Conservation (phyloP, 345 rosid species). For the Corchorus capsularis region DNA sequence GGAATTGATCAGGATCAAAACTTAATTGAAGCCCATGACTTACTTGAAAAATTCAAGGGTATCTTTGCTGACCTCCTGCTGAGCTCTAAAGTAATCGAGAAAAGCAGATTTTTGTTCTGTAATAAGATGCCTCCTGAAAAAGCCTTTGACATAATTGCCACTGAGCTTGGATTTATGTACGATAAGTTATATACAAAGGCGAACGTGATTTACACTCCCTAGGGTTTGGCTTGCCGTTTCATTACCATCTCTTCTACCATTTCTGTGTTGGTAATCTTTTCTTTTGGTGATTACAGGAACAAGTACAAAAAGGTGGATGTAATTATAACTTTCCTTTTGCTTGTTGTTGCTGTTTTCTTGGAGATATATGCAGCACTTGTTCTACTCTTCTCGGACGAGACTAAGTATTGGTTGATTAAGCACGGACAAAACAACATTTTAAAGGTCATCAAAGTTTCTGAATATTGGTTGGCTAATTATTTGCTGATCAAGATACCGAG, state of each 20-base stretch:
- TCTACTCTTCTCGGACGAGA: conserved; percentile 23
- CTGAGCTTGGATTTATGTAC: conserved; percentile 30
- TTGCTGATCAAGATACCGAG: too few species aligned
- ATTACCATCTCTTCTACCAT: too few species aligned
- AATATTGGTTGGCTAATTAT: too few species aligned
- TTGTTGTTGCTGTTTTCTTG: conserved; percentile 23
- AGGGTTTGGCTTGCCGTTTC: conserved; percentile 20
- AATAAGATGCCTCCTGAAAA: not conserved
- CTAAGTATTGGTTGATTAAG: conserved; percentile 13
- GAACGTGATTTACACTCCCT: not conserved
- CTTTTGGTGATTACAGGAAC: not conserved
- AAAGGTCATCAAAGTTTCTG: too few species aligned
- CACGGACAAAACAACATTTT: not conserved
- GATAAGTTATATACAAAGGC: conserved; percentile 35
- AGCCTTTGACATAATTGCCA: conserved; percentile 6
- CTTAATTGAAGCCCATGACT: conserved; percentile 7
- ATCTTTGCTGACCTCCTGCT: conserved; percentile 32
- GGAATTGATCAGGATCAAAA: too few species aligned
- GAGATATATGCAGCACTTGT: conserved; percentile 25
- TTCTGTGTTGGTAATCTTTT: conserved; percentile 15
- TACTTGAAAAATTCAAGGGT: not conserved
- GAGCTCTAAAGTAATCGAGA: conserved; percentile 22
- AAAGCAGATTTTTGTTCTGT: conserved; percentile 19
- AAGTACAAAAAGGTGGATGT: conserved; percentile 13
- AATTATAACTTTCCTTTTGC: conserved; percentile 26